These are phyloP conservation scores for Colletotrichum euphorbiae DNA, from an alignment of 2,329 filamentous ascomycete genomes.

Conservation along the genomic window DNA sequence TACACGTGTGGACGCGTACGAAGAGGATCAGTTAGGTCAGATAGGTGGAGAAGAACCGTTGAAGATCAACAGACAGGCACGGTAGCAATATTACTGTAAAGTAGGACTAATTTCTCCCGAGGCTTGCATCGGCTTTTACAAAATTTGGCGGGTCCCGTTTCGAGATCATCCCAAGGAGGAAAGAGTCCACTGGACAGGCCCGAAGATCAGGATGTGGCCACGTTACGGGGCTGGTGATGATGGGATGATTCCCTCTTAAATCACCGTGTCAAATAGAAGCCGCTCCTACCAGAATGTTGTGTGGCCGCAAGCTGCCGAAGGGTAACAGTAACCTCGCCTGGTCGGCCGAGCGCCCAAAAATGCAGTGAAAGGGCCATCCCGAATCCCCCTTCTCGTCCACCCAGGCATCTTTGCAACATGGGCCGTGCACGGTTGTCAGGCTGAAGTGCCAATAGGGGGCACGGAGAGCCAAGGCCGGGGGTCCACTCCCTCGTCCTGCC, in stretches of 20 bases:
- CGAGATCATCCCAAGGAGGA: conserved; percentile 38
- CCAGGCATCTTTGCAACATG: conserved; percentile 20
- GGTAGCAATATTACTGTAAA: conserved; percentile 23
- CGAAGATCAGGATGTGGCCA: conserved; percentile 24
- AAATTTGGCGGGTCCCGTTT: conserved; percentile 36
- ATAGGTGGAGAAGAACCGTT: conserved; percentile 22
- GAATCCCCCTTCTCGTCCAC: conserved; percentile 22
- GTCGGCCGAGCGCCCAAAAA: conserved; percentile 33
- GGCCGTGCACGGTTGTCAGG: conserved; percentile 29
- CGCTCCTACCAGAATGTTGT: too few species aligned
- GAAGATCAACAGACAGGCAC: conserved; percentile 33
- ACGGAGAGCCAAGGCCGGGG: not conserved
- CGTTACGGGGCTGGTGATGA: conserved; percentile 32
- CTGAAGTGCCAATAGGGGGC: conserved; percentile 18
- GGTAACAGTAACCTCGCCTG: too few species aligned
- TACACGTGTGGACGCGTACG: too few species aligned
- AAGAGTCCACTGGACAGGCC: conserved; percentile 13
- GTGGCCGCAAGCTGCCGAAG: too few species aligned
- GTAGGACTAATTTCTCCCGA: conserved; percentile 34
- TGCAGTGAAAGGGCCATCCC: conserved; percentile 31
- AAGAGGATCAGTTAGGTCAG: conserved; percentile 11
- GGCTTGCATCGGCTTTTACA: conserved; percentile 37
- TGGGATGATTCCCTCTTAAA: too few species aligned
- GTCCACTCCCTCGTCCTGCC: conserved; percentile 31
- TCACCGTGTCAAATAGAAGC: too few species aligned